Conservation (phyloP, 768 basidiomycete species). For the Tricholoma bakamatsutake region DNA sequence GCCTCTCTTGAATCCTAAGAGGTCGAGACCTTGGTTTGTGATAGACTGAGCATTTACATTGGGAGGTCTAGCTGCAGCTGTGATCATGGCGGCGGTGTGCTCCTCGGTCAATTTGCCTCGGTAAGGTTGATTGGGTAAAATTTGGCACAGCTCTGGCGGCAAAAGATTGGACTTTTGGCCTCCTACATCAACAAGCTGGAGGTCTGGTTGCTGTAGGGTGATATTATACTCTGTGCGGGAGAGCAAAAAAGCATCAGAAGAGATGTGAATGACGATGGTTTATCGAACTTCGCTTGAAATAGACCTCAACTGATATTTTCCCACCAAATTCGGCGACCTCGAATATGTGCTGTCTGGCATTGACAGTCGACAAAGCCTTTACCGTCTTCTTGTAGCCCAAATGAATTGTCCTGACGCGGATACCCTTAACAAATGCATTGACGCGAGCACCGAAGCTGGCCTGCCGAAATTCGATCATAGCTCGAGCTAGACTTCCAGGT, state of each 20-base stretch:
- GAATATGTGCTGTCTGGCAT: slow-evolving; percentile 47
- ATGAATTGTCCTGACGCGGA: slow-evolving; percentile 62
- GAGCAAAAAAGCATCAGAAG: slow-evolving; percentile 2
- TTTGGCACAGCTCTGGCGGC: slow-evolving; percentile 71
- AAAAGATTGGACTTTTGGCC: slow-evolving; percentile 42
- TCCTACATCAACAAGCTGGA: slow-evolving; percentile 58
- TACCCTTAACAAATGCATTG: slow-evolving; percentile 57
- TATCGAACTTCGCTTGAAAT: slow-evolving; percentile 59
- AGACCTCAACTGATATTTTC: slow-evolving; percentile 54
- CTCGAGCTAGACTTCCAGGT: slow-evolving; percentile 58
- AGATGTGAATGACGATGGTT: slow-evolving; percentile 27
- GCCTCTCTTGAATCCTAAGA: slow-evolving; percentile 49
- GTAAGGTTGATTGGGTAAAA: slow-evolving; percentile 63
- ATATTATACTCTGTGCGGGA: slow-evolving; percentile 54
- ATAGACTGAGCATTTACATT: slow-evolving; percentile 62
- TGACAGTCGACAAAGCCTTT: slow-evolving; percentile 44
- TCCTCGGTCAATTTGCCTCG: slow-evolving; percentile 61
- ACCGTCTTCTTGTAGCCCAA: slow-evolving; percentile 74
- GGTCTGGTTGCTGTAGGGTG: slow-evolving; percentile 38
- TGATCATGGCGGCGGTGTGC: slow-evolving; percentile 73
- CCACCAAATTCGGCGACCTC: slow-evolving; percentile 49
- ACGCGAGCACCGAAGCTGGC: slow-evolving; percentile 55
- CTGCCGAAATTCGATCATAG: slow-evolving; percentile 47
- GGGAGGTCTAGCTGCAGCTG: slow-evolving; percentile 62
- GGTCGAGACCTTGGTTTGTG: slow-evolving; percentile 51